Percentiles rank a stretch among this genome's conserved stretches.
Evolutionary conservation across 805 yeast species (phyloP).

Genomic region (Sugiyamaella marilandica): DNA sequence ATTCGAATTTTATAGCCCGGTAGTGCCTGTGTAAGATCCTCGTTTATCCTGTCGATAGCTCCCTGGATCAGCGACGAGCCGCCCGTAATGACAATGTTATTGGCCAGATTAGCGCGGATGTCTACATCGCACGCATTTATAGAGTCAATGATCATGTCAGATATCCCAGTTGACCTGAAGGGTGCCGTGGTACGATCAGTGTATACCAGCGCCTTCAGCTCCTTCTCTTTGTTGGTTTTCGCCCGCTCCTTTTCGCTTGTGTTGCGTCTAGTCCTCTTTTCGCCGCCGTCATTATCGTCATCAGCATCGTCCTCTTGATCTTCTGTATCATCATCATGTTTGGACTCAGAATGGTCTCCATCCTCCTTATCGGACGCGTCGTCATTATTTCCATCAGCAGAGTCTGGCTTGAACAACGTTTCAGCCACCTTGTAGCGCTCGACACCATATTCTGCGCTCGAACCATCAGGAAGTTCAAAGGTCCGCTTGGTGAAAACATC

Average conservation of each 20-base stretch:
- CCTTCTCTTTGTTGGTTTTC: constrained; percentile 8
- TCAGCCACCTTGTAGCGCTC: constrained; percentile 66
- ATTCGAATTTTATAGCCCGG: constrained; percentile 85
- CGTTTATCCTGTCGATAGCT: constrained; percentile 66
- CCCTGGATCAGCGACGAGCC: constrained; percentile 79
- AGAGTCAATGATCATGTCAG: constrained; percentile 55
- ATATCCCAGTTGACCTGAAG: constrained; percentile 38
- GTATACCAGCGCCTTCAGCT: constrained; percentile 12
- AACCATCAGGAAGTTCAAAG: constrained; percentile 60
- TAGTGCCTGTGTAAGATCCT: constrained; percentile 61
- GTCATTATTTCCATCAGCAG: neutral
- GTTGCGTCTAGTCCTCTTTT: neutral
- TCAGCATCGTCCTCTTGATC: constrained; percentile 10
- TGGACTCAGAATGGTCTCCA: no score
- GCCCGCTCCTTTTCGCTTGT: constrained; percentile 13
- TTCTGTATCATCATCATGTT: constrained; percentile 26
- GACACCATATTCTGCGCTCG: constrained; percentile 52
- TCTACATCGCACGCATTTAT: constrained; percentile 63
- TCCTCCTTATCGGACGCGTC: constrained; percentile 15
- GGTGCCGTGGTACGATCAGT: constrained; percentile 18
- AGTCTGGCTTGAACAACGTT: constrained; percentile 61
- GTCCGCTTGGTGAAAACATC: constrained; percentile 46
- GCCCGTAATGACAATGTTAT: constrained; percentile 84
- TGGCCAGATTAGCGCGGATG: constrained; percentile 81
- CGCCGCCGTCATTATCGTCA: constrained; percentile 4